Evolutionary conservation across 345 rosid genomes (phyloP).

Genomic region (Tarenaya hassleriana): DNA sequence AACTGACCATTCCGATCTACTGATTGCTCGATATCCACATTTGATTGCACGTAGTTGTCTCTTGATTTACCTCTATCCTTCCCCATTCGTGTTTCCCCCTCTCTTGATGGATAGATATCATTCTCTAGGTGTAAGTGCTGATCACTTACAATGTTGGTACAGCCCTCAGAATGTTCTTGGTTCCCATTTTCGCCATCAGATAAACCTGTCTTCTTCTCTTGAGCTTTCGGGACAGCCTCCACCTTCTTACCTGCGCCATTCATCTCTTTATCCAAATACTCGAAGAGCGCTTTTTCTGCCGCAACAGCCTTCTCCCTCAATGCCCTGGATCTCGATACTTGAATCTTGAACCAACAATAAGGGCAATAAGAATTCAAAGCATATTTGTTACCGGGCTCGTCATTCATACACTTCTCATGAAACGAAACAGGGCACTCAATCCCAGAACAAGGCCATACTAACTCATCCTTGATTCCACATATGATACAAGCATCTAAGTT

Average conservation of each 20-base stretch:
- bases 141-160: constrained; percentile 15
- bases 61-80: constrained; percentile 19
- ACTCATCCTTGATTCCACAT: constrained; percentile 9
- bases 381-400: constrained; percentile 15
- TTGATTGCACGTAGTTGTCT: constrained; percentile 3
- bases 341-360: constrained; percentile 23
- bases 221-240: constrained; percentile 6
- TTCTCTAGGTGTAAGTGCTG: constrained; percentile 14
- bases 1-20: constrained; percentile 5
- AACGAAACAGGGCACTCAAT: constrained; percentile 15
- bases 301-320: constrained; percentile 1
- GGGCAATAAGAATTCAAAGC: constrained; percentile 18
- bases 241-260: not conserved
- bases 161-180: constrained; percentile 6
- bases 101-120: constrained; percentile 4
- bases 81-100: constrained; percentile 12
- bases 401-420: constrained; percentile 22
- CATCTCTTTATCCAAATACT: constrained; percentile 18
- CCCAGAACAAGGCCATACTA: constrained; percentile 17
- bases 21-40: not conserved
- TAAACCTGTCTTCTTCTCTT: constrained; percentile 13
- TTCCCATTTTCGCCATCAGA: constrained; percentile 2
- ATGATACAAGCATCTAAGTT: constrained; percentile 23
- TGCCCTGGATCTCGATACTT: not conserved
- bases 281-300: constrained; percentile 18